Evolutionary conservation across 108 stramenopile species (phyloP).

Genomic region (Stephanodiscus minutulus): DNA sequence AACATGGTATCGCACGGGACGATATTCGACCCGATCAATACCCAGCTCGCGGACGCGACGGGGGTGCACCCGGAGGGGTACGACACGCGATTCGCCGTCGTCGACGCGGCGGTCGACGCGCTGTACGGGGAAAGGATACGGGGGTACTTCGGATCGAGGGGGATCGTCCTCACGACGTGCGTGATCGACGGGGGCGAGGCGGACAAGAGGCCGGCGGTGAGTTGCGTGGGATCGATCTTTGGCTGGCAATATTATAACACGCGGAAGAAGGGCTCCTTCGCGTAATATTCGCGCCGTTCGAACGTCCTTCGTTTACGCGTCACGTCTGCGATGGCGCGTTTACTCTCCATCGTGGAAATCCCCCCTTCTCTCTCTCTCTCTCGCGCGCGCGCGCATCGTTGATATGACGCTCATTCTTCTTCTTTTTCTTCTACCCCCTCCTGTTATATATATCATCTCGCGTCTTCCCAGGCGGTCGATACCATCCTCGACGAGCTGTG

Average conservation of each 20-base stretch:
- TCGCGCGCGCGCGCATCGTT: too few species aligned
- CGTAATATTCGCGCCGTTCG: too few species aligned
- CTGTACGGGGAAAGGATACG: constrained; percentile 72
- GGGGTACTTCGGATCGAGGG: constrained; percentile 64
- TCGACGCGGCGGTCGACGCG: constrained; percentile 74
- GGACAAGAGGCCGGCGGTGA: constrained; percentile 76
- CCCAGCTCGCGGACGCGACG: constrained; percentile 77
- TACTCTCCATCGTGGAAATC: too few species aligned
- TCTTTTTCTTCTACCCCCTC: background rate
- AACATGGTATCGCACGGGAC: constrained; percentile 85
- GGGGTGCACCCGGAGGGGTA: constrained; percentile 80
- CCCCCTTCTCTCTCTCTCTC: too few species aligned
- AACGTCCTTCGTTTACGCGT: too few species aligned
- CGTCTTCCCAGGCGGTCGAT: constrained; percentile 64
- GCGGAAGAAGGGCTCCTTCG: too few species aligned
- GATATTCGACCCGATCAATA: constrained; percentile 69
- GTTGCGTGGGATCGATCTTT: too few species aligned
- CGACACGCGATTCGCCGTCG: constrained; percentile 83
- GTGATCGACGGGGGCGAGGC: constrained; percentile 79
- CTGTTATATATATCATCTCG: background rate
- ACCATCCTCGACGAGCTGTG: constrained; percentile 81
- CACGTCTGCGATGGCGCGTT: too few species aligned
- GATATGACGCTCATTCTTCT: too few species aligned
- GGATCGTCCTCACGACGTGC: constrained; percentile 68
- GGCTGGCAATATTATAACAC: too few species aligned